phyloP scores from a whole-genome alignment of 164 flowering plant genomes.

The Saururus chinensis region DNA sequence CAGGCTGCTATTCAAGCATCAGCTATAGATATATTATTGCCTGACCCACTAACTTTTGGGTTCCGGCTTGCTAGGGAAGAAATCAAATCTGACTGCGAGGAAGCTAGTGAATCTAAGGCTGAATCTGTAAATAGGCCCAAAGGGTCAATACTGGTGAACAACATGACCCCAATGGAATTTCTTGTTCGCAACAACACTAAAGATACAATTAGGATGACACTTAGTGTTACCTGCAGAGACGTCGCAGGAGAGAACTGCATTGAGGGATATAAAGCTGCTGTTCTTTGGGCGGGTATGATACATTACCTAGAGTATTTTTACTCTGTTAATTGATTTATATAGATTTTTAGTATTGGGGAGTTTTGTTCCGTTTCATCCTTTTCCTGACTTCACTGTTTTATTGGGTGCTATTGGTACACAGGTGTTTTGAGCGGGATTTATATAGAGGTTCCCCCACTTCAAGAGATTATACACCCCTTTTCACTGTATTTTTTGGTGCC shows the following conservation, averaged over 20 bases:
- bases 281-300: conserved; percentile 79
- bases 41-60: conserved; percentile 93
- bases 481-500: conserved; percentile 86
- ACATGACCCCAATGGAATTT: conserved; percentile 90
- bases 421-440: conserved; percentile 68
- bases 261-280: conserved; percentile 73
- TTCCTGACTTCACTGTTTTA: background rate
- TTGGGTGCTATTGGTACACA: conserved; percentile 3
- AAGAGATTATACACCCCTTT: conserved; percentile 69
- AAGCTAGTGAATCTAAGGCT: conserved; percentile 11
- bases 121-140: conserved; percentile 10
- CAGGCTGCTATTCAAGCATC: conserved; percentile 88
- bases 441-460: conserved; percentile 80
- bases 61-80: conserved; percentile 52
- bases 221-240: conserved; percentile 84
- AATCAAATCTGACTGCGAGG: conserved; percentile 7
- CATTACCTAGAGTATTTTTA: background rate
- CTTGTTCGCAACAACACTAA: conserved; percentile 90
- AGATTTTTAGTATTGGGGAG: background rate
- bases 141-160: conserved; percentile 59
- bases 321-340: background rate
- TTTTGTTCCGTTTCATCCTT: background rate
- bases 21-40: conserved; percentile 87
- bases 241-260: conserved; percentile 92
- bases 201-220: conserved; percentile 64